Evolutionary conservation across 192 early-diverging fungal genomes (phyloP).

Genomic region (Coemansia sp.): DNA sequence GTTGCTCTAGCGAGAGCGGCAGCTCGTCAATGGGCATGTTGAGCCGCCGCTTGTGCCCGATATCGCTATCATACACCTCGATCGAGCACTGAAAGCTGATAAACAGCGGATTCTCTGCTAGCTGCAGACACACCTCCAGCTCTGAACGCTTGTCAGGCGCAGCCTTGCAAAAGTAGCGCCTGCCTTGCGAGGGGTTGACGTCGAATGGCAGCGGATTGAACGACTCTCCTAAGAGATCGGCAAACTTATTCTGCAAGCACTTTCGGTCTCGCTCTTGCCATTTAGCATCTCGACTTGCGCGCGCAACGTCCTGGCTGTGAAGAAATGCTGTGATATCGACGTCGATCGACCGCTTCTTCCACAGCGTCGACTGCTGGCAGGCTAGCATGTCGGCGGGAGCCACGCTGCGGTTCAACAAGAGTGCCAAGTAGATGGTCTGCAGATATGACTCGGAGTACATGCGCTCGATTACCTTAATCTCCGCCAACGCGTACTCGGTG

Average conservation of each 20-base stretch:
- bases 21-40: constrained; percentile 50
- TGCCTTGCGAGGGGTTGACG: constrained; percentile 40
- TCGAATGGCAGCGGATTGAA: constrained; percentile 38
- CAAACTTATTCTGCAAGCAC: constrained; percentile 42
- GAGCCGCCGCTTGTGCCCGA: constrained; percentile 33
- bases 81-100: constrained; percentile 52
- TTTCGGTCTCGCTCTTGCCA: constrained; percentile 43
- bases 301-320: constrained; percentile 56
- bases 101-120: constrained; percentile 52
- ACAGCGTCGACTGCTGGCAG: constrained; percentile 41
- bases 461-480: constrained; percentile 49
- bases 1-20: constrained; percentile 43
- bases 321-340: constrained; percentile 55
- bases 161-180: constrained; percentile 47
- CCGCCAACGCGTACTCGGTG: constrained; percentile 42
- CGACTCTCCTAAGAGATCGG: constrained; percentile 40
- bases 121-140: constrained; percentile 47
- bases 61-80: constrained; percentile 35
- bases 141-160: constrained; percentile 31
- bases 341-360: constrained; percentile 46
- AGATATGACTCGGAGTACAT: constrained; percentile 54
- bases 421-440: constrained; percentile 55
- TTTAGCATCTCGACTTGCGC: constrained; percentile 31
- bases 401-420: constrained; percentile 43
- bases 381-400: constrained; percentile 40